A percentile compares a stretch with the other conserved stretches of the same genome.
These are phyloP conservation scores for Chlamydomonas applanata DNA, from an alignment of 139 green algal species.

Conservation along the genomic window DNA sequence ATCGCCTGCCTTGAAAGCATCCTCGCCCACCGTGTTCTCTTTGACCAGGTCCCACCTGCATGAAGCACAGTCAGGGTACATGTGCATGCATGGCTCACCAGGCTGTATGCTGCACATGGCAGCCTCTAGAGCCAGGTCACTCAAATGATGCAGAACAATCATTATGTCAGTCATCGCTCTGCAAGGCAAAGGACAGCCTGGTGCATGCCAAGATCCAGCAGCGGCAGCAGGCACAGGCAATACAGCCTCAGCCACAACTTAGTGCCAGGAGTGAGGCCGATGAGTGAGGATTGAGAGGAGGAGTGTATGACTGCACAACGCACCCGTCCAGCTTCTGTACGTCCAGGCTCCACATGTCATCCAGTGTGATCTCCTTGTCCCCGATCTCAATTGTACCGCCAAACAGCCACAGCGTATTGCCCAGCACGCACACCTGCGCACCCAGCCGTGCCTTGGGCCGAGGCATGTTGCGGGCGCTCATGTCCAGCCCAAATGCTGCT, in stretches of 20 bases:
- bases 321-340: conserved; percentile 84
- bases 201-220: too few relatives aligned
- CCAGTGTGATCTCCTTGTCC: conserved; percentile 82
- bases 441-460: conserved; percentile 81
- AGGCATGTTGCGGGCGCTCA: conserved; percentile 62
- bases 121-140: too few relatives aligned
- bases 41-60: conserved; percentile 39
- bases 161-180: not conserved
- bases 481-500: conserved; percentile 79
- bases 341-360: conserved; percentile 92
- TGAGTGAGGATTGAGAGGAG: not conserved
- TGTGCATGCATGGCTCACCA: too few relatives aligned
- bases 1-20: conserved; percentile 56
- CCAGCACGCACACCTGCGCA: conserved; percentile 63
- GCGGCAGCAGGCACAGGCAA: too few relatives aligned
- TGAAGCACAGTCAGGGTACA: too few relatives aligned
- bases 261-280: too few relatives aligned
- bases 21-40: conserved; percentile 74
- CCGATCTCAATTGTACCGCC: conserved; percentile 68
- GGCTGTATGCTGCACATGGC: too few relatives aligned
- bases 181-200: too few relatives aligned
- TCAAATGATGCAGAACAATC: too few relatives aligned
- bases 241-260: too few relatives aligned
- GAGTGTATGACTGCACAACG: conserved; percentile 9
- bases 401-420: conserved; percentile 85